Evolutionary conservation across 352 stramenopile genomes (phyloP), one percentile per base, ranked within the genome.

Genomic region (Phytophthora hybrid): DNA sequence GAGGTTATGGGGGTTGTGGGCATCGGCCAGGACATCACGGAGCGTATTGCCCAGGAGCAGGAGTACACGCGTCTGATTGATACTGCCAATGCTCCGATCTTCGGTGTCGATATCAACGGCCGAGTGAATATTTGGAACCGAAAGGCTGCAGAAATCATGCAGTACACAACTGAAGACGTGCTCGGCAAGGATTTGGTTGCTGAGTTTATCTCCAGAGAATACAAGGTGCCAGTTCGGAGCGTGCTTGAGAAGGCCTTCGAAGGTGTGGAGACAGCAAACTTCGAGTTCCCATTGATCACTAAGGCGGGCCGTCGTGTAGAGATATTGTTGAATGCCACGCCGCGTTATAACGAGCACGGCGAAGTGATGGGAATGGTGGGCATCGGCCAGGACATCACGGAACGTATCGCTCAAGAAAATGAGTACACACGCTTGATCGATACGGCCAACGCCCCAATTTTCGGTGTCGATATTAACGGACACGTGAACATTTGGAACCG

Each of bases 41-140:
- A 91, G 26, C 84, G 85, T 10, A 93, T 93, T 65, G 84, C 83
- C 0, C 85, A 93, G 58, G 87, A 93, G 44, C 83, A 93, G 37
- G 87, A 93, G 62, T 91, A 87, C 60, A 90, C 52, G 18, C 81
- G 83, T 21, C 44, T 88, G n/a, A 89, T 91, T 21, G 79, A 89
- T 51, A 83, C 70, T 19, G 81, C 81, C 0, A 89, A 89, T 26
- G 82, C 82, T 4, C 82, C 82, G 18, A 89, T 89, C 62, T 96
- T 97, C 69, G 88, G 88, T 46, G 81, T 97, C 1, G 89, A 97
- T 70, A 71, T 68, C n/a, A 76, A 84, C 26, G 87, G 91, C 11
- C 58, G 57, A 18, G 83, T 92, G 9, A 91, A 91, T 52, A 90
- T 91, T 41, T 89, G 85, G 84, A 93, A 95, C 73, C 63, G 82